Evolutionary conservation across 345 rosid genomes (phyloP), one percentile per base, ranked within the genome.

Genomic region (Arabidopsis thaliana): DNA sequence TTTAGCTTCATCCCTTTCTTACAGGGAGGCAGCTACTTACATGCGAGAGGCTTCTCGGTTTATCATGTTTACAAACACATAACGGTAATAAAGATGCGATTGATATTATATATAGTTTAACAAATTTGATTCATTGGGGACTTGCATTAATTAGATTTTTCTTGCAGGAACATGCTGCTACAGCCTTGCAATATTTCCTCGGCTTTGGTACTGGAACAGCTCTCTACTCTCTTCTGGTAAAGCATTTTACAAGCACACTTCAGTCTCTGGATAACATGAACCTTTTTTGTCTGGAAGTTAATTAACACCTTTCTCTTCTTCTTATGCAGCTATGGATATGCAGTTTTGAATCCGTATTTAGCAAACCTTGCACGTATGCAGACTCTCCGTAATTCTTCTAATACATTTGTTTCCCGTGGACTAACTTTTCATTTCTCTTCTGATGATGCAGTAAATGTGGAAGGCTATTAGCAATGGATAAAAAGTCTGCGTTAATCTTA

Each of bases 1-100:
- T 62, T 73, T 71, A 70, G 32, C 52, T 67, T 60, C 63, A 72
- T 77, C 22, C 51, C 1, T 38, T 70, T 52, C 59, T 40, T 52
- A 38, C 76, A 91, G 98, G 97, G 98, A 73, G 98, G 98, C 44
- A 89, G 87, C 83, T 87, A 91, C 74, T 79, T 91, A 23, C 96
- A 91, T 64, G 83, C 97, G 2, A 85, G 96, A 79, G 97, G 96
- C 32, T 70, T 74, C 76, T 94, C 97, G 25, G 80, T 86, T 79
- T 77, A 90, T 77, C 85, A 90, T 69, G 84, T 87, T 40, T 94
- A 73, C 69, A 88, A 84, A 81, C 88, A 82, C 65, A 90, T 90
- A 62, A 85, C 95, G 77, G 97, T 94, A 87, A 74, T 42, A 44
- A 40, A 72, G 45, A 46, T 36, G 23, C 14, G 51, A 45, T 2